Evolutionary conservation across 371 early-diverging fungal genomes (phyloP).

Genomic region (Gilbertella persicaria): DNA sequence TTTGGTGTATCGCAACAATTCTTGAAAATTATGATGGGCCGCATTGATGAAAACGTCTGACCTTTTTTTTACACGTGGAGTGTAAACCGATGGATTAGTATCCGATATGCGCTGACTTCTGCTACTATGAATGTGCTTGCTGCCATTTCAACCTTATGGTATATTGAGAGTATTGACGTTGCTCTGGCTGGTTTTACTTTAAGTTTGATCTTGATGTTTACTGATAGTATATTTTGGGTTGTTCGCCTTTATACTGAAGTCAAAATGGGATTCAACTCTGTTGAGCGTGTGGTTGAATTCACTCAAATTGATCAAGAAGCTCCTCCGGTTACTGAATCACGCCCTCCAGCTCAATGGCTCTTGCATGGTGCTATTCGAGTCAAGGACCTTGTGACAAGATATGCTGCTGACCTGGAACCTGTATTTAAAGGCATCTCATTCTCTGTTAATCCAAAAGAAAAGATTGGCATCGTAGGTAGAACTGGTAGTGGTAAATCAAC

Average conservation of each 20-base stretch:
- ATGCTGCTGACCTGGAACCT: conserved; percentile 65
- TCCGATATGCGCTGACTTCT: conserved; percentile 71
- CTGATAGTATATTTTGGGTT: conserved; percentile 43
- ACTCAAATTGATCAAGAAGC: conserved; percentile 73
- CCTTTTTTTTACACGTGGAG: conserved; percentile 81
- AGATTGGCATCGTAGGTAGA: conserved; percentile 78
- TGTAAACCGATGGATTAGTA: conserved; percentile 80
- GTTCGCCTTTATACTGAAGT: conserved; percentile 66
- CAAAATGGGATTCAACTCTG: conserved; percentile 80
- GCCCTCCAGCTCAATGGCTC: conserved; percentile 76
- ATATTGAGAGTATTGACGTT: conserved; percentile 59
- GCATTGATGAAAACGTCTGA: conserved; percentile 64
- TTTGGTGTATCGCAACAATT: conserved; percentile 66
- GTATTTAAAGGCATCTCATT: conserved; percentile 73
- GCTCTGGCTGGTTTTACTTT: conserved; percentile 83
- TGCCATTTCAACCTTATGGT: conserved; percentile 56
- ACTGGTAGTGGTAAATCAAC: conserved; percentile 84
- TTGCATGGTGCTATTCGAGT: conserved; percentile 64
- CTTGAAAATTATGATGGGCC: conserved; percentile 49
- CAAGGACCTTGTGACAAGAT: conserved; percentile 61
- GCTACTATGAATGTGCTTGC: conserved; percentile 68
- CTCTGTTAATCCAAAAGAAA: conserved; percentile 60
- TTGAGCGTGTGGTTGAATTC: conserved; percentile 88
- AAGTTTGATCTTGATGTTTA: conserved; percentile 72
- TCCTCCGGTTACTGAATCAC: conserved; percentile 30